Evolutionary conservation across 2,329 filamentous ascomycete species (phyloP), one percentile per base, ranked within the genome.

Genomic region (Aphanocladium album): DNA sequence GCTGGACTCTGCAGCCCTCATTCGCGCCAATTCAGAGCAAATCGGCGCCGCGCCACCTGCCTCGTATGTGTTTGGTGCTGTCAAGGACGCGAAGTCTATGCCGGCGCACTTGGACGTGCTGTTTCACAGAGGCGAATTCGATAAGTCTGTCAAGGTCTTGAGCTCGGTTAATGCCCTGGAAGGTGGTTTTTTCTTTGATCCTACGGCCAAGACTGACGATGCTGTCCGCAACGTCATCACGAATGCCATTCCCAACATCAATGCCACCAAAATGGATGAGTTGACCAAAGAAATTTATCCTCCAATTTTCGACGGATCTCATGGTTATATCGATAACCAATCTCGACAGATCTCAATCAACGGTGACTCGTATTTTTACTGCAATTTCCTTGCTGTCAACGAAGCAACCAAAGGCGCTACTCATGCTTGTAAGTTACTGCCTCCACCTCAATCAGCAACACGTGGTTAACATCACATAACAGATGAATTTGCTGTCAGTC

Each of bases 181-280:
- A 25, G 59, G 62, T 0, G 62, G 27, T 16, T 63, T 62, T 53
- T 64, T 63, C 57, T 63, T 60, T 30, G 63, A 64, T 45, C 61
- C 60, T 5, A 11, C 12, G 1, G 43, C 62, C 37, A 39, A 51
- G 37, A 62, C 55, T 9, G 63, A 63, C 5, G 62, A 58, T 2
- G 62, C 60, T 1, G 63, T 64, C 19, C 21, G 25, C 14, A 23
- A 19, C 12, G 63, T 62, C 60, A 25, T 63, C 21, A 17, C 33
- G 9, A 23, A 21, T 9, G 55, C 53, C 8, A 50, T 64, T 21
- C 46, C 63, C 7, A 62, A 62, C 1, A 43, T 64, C 21, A 25
- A 35, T 5, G 52, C 52, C 9, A 43, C 21, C 6, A 33, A 56
- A 3, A 9, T 51, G 12, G 43, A 61, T 4, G 16, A 60, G n/a